phyloP scores from a whole-genome alignment of 768 basidiomycete species.

The Grammothele lineata region DNA sequence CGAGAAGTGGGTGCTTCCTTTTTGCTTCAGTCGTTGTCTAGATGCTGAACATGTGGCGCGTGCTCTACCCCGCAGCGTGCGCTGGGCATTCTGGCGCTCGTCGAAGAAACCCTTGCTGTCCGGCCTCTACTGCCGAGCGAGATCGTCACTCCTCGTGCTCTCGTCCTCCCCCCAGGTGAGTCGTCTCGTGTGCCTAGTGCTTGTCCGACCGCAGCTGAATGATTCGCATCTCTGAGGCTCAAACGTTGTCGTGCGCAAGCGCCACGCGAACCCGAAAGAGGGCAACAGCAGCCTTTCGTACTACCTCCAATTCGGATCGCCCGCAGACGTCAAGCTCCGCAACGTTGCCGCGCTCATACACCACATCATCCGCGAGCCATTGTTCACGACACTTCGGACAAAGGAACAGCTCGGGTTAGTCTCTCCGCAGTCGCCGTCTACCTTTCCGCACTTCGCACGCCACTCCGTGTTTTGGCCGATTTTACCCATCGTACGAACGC shows the following conservation, averaged over 20 bases:
- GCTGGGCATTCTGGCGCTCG: conserved; percentile 29
- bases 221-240: too few relatives aligned
- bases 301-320: conserved; percentile 45
- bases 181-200: not conserved
- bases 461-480: not conserved
- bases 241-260: conserved; percentile 33
- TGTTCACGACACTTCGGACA: conserved; percentile 46
- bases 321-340: conserved; percentile 32
- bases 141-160: conserved; percentile 33
- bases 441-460: not conserved
- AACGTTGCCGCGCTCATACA: conserved; percentile 36
- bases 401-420: conserved; percentile 47
- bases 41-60: not conserved
- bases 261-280: conserved; percentile 41
- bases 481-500: too few relatives aligned
- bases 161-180: conserved; percentile 38
- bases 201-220: too few relatives aligned
- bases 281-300: conserved; percentile 44
- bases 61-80: conserved; percentile 41
- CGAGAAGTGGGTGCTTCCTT: conserved; percentile 25
- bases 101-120: conserved; percentile 35
- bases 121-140: conserved; percentile 35
- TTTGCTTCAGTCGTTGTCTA: not conserved
- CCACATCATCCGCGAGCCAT: conserved; percentile 43
- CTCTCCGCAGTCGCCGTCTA: not conserved